Conservation (phyloP, 768 basidiomycete species). For the Termitomyces sp. region DNA sequence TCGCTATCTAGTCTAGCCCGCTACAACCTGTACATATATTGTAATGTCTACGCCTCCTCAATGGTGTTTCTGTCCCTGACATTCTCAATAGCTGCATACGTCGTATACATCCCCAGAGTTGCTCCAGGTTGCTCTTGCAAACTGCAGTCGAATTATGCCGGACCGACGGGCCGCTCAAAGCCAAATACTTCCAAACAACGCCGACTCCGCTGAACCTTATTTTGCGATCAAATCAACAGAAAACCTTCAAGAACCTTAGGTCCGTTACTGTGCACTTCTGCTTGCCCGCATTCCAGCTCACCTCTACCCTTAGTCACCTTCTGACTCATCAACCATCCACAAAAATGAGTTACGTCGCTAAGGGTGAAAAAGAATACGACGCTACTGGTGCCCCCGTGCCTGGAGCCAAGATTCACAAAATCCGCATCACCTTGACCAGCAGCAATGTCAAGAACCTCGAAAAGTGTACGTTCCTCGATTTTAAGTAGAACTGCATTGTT, state of each 20-base stretch:
- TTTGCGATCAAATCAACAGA: conserved; percentile 40
- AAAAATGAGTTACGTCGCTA: conserved; percentile 98
- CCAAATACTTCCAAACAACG: conserved; percentile 14
- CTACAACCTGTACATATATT: not conserved
- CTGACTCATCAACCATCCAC: conserved; percentile 57
- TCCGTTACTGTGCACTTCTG: conserved; percentile 22
- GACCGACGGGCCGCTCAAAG: not conserved
- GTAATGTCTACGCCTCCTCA: not conserved
- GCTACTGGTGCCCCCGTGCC: conserved; percentile 85
- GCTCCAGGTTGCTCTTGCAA: no score
- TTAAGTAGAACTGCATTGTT: not conserved
- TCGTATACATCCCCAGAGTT: not conserved
- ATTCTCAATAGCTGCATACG: not conserved
- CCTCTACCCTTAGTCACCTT: conserved; percentile 60
- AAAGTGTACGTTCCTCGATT: conserved; percentile 77
- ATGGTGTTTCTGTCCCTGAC: not conserved
- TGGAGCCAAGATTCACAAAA: conserved; percentile 95
- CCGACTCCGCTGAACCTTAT: conserved; percentile 32
- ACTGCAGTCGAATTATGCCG: not conserved
- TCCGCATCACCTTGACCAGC: conserved; percentile 97
- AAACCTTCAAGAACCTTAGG: conserved; percentile 40
- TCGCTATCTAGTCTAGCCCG: not conserved
- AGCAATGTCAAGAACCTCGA: conserved; percentile 98
- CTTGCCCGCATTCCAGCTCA: conserved; percentile 8
- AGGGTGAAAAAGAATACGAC: conserved; percentile 97